Percentiles rank a stretch among this genome's conserved stretches.
Evolutionary conservation across 306 rosid species (phyloP).

Genomic region (Abrus precatorius): DNA sequence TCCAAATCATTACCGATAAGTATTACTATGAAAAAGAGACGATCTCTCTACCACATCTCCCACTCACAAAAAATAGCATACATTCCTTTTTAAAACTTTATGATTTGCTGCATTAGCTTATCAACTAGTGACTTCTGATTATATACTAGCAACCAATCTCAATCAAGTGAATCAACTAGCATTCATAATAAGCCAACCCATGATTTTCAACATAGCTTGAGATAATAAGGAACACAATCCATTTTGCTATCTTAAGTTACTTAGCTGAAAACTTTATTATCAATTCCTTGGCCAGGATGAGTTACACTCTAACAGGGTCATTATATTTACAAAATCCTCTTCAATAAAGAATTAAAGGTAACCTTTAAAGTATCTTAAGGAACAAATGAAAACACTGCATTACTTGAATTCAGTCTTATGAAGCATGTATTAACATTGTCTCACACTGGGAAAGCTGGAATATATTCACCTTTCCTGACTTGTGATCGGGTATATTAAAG

Average conservation of each 20-base stretch:
- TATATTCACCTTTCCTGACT: slow-evolving; percentile 90
- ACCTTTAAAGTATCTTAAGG: slow-evolving; percentile 23
- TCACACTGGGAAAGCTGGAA: background rate
- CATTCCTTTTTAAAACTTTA: slow-evolving; percentile 11
- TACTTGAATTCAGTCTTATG: slow-evolving; percentile 8
- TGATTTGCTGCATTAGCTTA: slow-evolving; percentile 20
- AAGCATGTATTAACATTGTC: slow-evolving; percentile 21
- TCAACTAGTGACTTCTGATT: background rate
- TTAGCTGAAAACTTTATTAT: slow-evolving; percentile 1
- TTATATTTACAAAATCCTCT: slow-evolving; percentile 24
- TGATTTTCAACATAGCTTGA: slow-evolving; percentile 10
- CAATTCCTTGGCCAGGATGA: slow-evolving; percentile 11
- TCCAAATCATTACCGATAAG: background rate
- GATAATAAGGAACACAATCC: slow-evolving; percentile 12
- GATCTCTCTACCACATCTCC: slow-evolving; percentile 12
- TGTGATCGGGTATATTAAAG: slow-evolving; percentile 93
- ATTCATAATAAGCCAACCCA: slow-evolving; percentile 27
- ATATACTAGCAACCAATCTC: slow-evolving; percentile 12
- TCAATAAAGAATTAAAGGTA: slow-evolving; percentile 18
- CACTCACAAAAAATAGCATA: background rate
- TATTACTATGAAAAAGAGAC: background rate
- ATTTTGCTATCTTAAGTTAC: slow-evolving; percentile 9
- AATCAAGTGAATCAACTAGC: slow-evolving; percentile 35
- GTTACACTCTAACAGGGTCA: background rate
- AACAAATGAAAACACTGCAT: slow-evolving; percentile 34